phyloP scores from a whole-genome alignment of 2,329 filamentous ascomycete genomes.

The Metarhizium sp. region DNA sequence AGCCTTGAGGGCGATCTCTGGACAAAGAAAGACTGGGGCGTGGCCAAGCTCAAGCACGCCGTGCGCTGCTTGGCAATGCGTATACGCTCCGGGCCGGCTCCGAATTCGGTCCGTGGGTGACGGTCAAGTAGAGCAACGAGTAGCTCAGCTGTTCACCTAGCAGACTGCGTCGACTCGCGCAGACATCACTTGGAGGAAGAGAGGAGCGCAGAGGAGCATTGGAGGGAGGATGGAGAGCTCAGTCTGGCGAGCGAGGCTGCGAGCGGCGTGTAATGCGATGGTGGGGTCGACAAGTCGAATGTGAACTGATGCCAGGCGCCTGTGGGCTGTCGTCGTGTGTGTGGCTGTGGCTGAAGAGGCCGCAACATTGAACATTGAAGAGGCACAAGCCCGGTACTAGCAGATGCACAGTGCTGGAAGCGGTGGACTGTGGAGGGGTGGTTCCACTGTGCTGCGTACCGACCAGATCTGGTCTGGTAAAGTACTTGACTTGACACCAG shows the following conservation, averaged over 20 bases:
- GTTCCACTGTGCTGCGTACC: no score
- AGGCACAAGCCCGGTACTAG: no score
- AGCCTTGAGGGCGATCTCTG: background rate
- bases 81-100: background rate
- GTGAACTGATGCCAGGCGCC: no score
- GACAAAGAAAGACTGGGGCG: background rate
- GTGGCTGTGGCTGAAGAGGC: no score
- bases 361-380: no score
- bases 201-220: background rate
- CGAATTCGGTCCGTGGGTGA: no score
- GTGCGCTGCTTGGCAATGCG: background rate
- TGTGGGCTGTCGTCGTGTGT: no score
- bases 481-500: no score
- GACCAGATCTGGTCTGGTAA: no score
- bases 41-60: background rate
- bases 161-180: background rate
- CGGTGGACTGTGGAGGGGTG: no score
- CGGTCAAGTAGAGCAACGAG: no score
- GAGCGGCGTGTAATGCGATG: background rate
- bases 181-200: background rate
- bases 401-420: no score
- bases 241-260: conserved; percentile 5
- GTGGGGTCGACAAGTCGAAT: background rate
- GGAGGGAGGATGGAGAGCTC: background rate
- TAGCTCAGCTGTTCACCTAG: background rate